Percentiles rank a stretch among this genome's conserved stretches.
phyloP scores from a whole-genome alignment of 148 eudicot species.

The Fagopyrum tataricum region DNA sequence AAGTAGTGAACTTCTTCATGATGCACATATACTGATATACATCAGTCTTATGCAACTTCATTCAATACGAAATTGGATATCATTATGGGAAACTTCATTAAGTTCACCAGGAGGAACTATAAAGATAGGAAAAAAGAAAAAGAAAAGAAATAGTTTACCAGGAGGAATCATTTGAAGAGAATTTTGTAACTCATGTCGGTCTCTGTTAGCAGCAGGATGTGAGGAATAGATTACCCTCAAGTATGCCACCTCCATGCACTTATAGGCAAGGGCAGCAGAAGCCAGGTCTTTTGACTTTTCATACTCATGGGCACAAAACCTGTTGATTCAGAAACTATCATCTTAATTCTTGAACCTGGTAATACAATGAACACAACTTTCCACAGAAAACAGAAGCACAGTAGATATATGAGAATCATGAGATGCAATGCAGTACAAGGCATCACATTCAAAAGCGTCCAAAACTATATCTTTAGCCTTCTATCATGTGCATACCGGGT shows the following conservation, averaged over 20 bases:
- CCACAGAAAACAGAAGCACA: neutral
- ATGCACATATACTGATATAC: neutral
- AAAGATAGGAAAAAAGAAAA: no score
- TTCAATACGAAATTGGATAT: neutral
- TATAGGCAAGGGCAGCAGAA: conserved; percentile 95
- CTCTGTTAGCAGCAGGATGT: conserved; percentile 57
- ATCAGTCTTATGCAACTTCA: neutral
- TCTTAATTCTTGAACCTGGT: neutral
- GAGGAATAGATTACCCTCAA: conserved; percentile 72
- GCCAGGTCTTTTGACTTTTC: conserved; percentile 88
- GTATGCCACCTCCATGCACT: conserved; percentile 85
- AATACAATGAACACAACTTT: neutral
- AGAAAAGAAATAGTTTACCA: conserved; percentile 27
- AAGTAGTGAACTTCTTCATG: neutral
- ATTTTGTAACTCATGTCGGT: conserved; percentile 61
- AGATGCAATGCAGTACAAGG: neutral
- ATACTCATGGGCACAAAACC: conserved; percentile 88
- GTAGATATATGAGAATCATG: neutral
- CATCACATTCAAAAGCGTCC: neutral
- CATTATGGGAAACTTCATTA: neutral
- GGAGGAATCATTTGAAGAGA: conserved; percentile 69
- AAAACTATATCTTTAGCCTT: neutral
- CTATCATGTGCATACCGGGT: neutral
- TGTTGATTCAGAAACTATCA: conserved; percentile 12
- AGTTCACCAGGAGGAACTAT: conserved; percentile 65